Evolutionary conservation across 805 yeast genomes (phyloP), one percentile per base, ranked within the genome.

Genomic region (Candida xiaguanensis): DNA sequence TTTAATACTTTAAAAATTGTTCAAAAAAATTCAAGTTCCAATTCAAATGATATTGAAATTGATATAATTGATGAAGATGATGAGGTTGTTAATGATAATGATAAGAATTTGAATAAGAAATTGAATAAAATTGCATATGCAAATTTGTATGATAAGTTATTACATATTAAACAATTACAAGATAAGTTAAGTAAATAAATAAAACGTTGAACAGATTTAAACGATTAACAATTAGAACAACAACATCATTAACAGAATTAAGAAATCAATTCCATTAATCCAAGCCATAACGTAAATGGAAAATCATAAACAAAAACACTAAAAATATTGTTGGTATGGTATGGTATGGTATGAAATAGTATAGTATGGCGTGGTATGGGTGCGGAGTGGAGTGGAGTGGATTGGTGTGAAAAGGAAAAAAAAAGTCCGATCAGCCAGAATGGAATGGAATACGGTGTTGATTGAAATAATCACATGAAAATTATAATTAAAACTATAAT

Each of bases 1-100:
- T 74, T 70, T 48, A 56, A 59, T 30, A 44, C 56, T 0, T 36
- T 61, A n/a, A 41, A 59, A 13, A 31, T 59, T n/a, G 18, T 34
- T 4, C 39, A 34, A 24, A 15, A 41, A 25, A 25, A 18, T 7
- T n/a, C 11, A 9, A 23, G 40, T n/a, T n/a, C n/a, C n/a, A n/a
- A n/a, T n/a, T n/a, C n/a, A n/a, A n/a, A n/a, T n/a, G n/a, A n/a
- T n/a, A n/a, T n/a, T n/a, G n/a, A n/a, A n/a, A n/a, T n/a, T n/a
- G n/a, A n/a, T n/a, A n/a, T n/a, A n/a, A n/a, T n/a, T n/a, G n/a
- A n/a, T n/a, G n/a, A n/a, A n/a, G n/a, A n/a, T n/a, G n/a, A n/a
- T n/a, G n/a, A n/a, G n/a, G n/a, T n/a, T n/a, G n/a, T 20, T 9
- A 20, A 20, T 9, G 9, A 20, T 9, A 20, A 20, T 9, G 9